These are phyloP conservation scores for Canariomyces notabilis DNA, from an alignment of 2,329 filamentous ascomycete species.

Conservation along the genomic window DNA sequence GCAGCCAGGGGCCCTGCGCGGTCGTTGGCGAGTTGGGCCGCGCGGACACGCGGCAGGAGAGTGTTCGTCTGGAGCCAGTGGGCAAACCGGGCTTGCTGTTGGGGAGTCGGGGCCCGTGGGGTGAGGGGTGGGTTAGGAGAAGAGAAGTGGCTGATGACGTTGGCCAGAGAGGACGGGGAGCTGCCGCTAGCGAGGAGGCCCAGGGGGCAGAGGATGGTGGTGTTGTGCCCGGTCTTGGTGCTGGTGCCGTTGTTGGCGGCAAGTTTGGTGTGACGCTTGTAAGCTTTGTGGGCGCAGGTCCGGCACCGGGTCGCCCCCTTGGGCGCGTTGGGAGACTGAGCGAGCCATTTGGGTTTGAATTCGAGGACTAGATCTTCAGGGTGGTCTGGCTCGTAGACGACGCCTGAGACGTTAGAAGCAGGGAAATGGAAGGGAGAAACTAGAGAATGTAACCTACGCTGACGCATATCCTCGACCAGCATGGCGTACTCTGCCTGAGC, in stretches of 20 bases:
- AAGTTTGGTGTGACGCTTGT: constrained; percentile 27
- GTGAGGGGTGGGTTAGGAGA: constrained; percentile 32
- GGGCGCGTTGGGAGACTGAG: constrained; percentile 69
- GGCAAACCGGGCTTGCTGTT: constrained; percentile 31
- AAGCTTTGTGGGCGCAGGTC: constrained; percentile 59
- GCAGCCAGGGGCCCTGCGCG: constrained; percentile 39
- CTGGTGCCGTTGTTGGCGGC: constrained; percentile 7
- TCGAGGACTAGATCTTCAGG: constrained; percentile 50
- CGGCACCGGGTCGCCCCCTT: constrained; percentile 59
- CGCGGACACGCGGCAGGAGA: constrained; percentile 34
- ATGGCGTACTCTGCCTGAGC: constrained; percentile 59
- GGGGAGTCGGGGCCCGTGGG: constrained; percentile 25
- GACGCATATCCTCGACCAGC: constrained; percentile 69
- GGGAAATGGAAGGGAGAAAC: too few relatives aligned
- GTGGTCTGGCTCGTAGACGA: constrained; percentile 13
- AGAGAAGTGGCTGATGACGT: constrained; percentile 18
- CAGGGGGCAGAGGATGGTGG: constrained; percentile 52
- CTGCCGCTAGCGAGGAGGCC: constrained; percentile 44
- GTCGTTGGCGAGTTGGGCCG: constrained; percentile 37
- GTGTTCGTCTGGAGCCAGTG: constrained; percentile 35
- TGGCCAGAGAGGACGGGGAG: constrained; percentile 15
- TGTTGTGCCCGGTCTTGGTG: not conserved
- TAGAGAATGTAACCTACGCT: constrained; percentile 25
- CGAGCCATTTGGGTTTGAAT: constrained; percentile 82
- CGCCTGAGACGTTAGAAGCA: too few relatives aligned